A percentile compares a stretch with the other conserved stretches of the same genome.
Conservation (phyloP, 164 flowering plant genomes). For the Litsea cubeba region DNA sequence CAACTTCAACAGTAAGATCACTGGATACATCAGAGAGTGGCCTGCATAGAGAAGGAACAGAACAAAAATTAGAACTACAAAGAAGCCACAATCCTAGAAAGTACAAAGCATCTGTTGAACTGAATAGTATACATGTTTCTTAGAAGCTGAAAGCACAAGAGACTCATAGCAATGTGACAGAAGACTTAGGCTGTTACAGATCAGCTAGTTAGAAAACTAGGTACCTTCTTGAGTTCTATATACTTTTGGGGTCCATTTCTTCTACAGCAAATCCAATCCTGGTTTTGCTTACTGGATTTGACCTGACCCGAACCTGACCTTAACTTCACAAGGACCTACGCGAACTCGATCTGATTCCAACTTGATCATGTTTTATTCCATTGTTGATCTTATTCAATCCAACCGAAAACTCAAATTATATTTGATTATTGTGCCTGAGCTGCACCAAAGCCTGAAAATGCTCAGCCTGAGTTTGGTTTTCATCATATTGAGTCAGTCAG, state of each 20-base stretch:
- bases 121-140: not conserved
- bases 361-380: no score
- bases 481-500: no score
- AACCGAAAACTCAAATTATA: no score
- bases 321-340: no score
- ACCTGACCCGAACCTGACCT: no score
- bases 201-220: no score
- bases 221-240: not conserved
- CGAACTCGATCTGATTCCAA: no score
- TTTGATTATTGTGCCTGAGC: no score
- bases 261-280: not conserved
- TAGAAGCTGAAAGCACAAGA: not conserved
- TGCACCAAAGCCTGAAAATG: no score
- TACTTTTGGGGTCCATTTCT: not conserved
- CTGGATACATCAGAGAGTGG: slow-evolving; percentile 96
- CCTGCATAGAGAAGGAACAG: slow-evolving; percentile 49
- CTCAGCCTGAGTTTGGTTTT: no score
- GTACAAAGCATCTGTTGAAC: not conserved
- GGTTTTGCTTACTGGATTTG: no score
- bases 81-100: slow-evolving; percentile 1
- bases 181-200: slow-evolving; percentile 9
- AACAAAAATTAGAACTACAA: not conserved
- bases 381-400: no score
- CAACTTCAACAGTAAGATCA: slow-evolving; percentile 84
- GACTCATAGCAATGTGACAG: not conserved